Conservation (phyloP, 1,139 yeast species). For the Chernovozyma sophiae-reginae region DNA sequence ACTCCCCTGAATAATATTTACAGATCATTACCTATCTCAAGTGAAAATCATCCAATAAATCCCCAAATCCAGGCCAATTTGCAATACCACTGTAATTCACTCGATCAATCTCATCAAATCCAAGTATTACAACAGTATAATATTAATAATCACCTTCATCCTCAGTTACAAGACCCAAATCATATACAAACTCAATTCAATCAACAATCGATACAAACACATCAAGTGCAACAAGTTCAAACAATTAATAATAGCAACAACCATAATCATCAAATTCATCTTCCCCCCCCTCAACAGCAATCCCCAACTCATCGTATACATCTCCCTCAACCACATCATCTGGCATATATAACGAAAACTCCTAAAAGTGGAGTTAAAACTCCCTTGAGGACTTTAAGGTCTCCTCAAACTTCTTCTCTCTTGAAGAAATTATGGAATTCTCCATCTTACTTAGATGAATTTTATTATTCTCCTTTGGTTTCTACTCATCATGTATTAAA, state of each 20-base stretch:
- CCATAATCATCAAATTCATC: constrained; percentile 4
- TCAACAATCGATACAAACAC: background rate
- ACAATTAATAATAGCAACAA: background rate
- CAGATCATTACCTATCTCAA: constrained; percentile 3
- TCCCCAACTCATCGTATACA: constrained; percentile 10
- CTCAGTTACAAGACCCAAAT: constrained; percentile 2
- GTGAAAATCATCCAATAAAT: constrained; percentile 2
- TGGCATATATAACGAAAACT: constrained; percentile 14
- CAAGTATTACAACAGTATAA: background rate
- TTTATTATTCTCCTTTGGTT: constrained; percentile 55
- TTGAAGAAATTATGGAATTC: constrained; percentile 56
- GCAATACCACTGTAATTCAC: constrained; percentile 1
- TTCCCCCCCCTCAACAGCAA: constrained; percentile 8
- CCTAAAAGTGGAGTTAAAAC: constrained; percentile 35
- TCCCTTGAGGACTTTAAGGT: constrained; percentile 35
- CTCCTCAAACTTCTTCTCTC: constrained; percentile 42
- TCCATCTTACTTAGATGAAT: constrained; percentile 64
- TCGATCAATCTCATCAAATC: background rate
- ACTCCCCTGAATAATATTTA: constrained; percentile 38
- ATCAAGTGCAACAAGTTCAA: constrained; percentile 5
- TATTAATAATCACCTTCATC: constrained; percentile 5
- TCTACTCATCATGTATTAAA: constrained; percentile 28
- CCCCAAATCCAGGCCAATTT: constrained; percentile 9
- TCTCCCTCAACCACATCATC: constrained; percentile 8
- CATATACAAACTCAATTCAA: background rate